These are phyloP conservation scores for Heliamphora pulchella DNA, from an alignment of 179 eudicot species.

Conservation along the genomic window DNA sequence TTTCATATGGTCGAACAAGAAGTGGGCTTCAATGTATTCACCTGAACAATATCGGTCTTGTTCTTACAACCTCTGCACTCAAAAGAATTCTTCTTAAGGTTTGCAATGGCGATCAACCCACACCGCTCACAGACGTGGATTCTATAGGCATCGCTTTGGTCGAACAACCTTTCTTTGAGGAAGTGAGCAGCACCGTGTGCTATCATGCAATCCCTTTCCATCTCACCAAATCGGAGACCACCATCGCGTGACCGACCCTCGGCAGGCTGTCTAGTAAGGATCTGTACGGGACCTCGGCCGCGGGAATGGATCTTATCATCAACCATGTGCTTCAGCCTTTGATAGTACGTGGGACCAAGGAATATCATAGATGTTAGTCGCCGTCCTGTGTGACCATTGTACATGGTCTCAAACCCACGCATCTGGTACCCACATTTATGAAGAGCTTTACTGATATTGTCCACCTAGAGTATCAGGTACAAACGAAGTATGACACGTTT, in stretches of 20 bases:
- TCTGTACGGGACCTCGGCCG: slow-evolving; percentile 88
- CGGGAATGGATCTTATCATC: slow-evolving; percentile 94
- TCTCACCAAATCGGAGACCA: slow-evolving; percentile 90
- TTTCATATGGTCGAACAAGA: background rate
- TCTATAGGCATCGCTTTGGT: slow-evolving; percentile 90
- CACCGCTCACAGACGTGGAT: slow-evolving; percentile 83
- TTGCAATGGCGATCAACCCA: slow-evolving; percentile 83
- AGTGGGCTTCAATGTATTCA: slow-evolving; percentile 14
- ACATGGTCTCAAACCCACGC: slow-evolving; percentile 97
- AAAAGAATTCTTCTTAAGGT: slow-evolving; percentile 82
- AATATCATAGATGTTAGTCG: slow-evolving; percentile 74
- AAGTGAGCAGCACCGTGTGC: slow-evolving; percentile 96
- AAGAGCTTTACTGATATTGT: slow-evolving; percentile 84
- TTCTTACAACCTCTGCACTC: slow-evolving; percentile 98
- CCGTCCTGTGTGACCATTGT: slow-evolving; percentile 89
- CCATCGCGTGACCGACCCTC: slow-evolving; percentile 97
- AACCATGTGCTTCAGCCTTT: slow-evolving; percentile 90
- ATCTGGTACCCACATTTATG: slow-evolving; percentile 96
- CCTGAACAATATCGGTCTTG: slow-evolving; percentile 97
- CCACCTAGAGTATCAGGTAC: slow-evolving; percentile 41
- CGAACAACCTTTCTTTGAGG: slow-evolving; percentile 84
- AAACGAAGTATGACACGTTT: background rate
- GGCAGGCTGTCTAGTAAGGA: slow-evolving; percentile 89
- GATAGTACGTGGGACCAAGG: slow-evolving; percentile 93
- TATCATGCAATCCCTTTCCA: slow-evolving; percentile 97